Conservation (phyloP, 2,329 filamentous ascomycete genomes). For the Fusarium torulosum region DNA sequence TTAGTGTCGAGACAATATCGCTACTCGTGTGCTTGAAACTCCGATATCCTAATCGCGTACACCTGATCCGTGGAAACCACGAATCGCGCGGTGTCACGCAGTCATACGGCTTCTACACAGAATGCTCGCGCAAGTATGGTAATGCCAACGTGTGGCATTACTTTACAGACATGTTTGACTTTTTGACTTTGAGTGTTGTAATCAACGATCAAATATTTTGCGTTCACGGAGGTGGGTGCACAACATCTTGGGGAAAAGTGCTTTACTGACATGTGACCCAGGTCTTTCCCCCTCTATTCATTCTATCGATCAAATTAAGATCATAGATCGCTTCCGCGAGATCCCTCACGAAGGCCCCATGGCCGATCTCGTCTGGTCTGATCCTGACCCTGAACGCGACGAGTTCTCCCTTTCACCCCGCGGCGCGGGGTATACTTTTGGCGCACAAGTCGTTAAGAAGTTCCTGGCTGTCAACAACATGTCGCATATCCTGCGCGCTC, state of each 20-base stretch:
- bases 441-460: conserved; percentile 97
- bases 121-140: conserved; percentile 97
- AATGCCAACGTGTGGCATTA: conserved; percentile 99
- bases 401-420: conserved; percentile 95
- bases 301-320: conserved; percentile 99
- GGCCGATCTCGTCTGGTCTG: conserved; percentile 99
- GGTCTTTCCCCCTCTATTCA: conserved; percentile 91
- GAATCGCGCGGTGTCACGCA: conserved; percentile 98
- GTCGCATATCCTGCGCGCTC: conserved; percentile 97
- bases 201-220: conserved; percentile 99
- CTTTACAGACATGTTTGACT: conserved; percentile 99
- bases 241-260: background rate
- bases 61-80: conserved; percentile 97
- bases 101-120: conserved; percentile 99
- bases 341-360: conserved; percentile 99
- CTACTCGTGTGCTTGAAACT: conserved; percentile 97
- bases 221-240: conserved; percentile 81
- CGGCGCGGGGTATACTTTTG: conserved; percentile 97
- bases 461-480: conserved; percentile 97
- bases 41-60: conserved; percentile 94
- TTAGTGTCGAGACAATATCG: conserved; percentile 98
- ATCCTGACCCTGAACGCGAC: conserved; percentile 96
- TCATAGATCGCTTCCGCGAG: conserved; percentile 98
- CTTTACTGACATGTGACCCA: conserved; percentile 49
- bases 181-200: conserved; percentile 93